phyloP scores from a whole-genome alignment of 2,329 filamentous ascomycete species.

The Beauveria sp. region DNA sequence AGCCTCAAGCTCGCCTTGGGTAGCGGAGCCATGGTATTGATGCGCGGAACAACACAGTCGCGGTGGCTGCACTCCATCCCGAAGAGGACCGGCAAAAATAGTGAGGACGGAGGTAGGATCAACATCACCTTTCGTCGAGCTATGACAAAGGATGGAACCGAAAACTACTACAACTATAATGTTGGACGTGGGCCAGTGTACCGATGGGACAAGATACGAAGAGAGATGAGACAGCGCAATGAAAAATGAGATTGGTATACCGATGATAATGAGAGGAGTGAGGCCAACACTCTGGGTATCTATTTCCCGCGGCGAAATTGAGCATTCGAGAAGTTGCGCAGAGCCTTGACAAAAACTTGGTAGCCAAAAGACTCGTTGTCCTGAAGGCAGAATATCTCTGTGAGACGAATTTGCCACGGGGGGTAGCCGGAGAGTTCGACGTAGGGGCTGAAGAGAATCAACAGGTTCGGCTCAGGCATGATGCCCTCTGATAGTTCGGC shows the following conservation, averaged over 20 bases:
- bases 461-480: conserved; percentile 81
- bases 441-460: conserved; percentile 78
- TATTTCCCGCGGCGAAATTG: conserved; percentile 78
- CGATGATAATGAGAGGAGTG: conserved; percentile 6
- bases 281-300: conserved; percentile 9
- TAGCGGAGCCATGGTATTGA: conserved; percentile 71
- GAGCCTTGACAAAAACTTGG: conserved; percentile 79
- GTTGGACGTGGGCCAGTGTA: conserved; percentile 63
- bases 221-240: conserved; percentile 40
- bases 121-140: conserved; percentile 75
- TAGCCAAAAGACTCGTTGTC: conserved; percentile 84
- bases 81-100: conserved; percentile 59
- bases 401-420: conserved; percentile 90
- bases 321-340: conserved; percentile 78
- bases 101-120: conserved; percentile 55
- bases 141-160: conserved; percentile 63
- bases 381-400: conserved; percentile 78
- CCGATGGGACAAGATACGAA: conserved; percentile 52
- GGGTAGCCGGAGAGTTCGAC: conserved; percentile 87
- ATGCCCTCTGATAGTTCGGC: conserved; percentile 74
- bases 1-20: conserved; percentile 47
- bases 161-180: conserved; percentile 82
- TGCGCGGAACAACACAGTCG: conserved; percentile 67
- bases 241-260: conserved; percentile 11
- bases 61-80: conserved; percentile 75